Evolutionary conservation across 306 rosid genomes (phyloP), one percentile per base, ranked within the genome.

Genomic region (Cicer cuneatum): DNA sequence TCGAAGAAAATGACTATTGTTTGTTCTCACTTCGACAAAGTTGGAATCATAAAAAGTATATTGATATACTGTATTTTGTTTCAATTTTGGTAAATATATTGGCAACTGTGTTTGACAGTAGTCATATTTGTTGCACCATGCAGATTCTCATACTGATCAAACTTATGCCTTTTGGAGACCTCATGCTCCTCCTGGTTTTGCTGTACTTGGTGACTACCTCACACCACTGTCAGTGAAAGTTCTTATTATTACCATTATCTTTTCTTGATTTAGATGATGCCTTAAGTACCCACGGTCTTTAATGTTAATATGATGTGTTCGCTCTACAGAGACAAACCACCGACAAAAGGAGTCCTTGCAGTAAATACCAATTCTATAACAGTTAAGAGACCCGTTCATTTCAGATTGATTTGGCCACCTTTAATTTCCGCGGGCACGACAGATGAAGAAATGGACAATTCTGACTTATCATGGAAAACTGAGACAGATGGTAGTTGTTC

Each of bases 11-110:
- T 79, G 87, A 94, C 97, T n/a, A 71, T 88, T 53, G 86, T 87
- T 77, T 94, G 98, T 90, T 91, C 92, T 67, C 90, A 94, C 75
- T 94, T 91, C 33, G 96, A 94, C 83, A 94, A 92, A 85, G 90
- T 94, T 78, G 98, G 97, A 82, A 87, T 77, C 48, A 86, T 94
- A 72, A 81, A 66, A 83, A 13, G 98, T 91, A 87, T 66, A 85
- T 56, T 37, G 10, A 46, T 10, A 19, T 68, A 42, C n/a, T 71
- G 49, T 75, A 35, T 69, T 56, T 46, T 54, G 58, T 78, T 53
- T 56, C 45, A 62, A 11, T 16, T 38, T 42, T 35, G 43, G 51
- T 66, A 21, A 53, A 63, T 61, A 21, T 68, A 43, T 64, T 65
- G 37, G n/a, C 45, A 63, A 47, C 16, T 18, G 76, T 83, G 43